Conservation (phyloP, 192 early-diverging fungal genomes). For the Haplosporangium gracile region DNA sequence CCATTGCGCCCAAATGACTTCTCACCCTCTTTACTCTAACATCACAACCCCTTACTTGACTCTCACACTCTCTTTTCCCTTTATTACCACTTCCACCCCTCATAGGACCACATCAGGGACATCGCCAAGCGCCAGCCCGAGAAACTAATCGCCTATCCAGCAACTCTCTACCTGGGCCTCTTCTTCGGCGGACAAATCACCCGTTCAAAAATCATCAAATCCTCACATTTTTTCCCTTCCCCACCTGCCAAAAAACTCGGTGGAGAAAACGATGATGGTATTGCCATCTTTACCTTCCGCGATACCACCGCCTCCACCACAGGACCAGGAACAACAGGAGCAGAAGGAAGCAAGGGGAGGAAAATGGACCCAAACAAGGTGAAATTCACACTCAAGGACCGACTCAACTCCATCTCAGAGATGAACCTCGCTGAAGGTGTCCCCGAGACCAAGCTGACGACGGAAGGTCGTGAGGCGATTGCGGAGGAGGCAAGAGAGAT, state of each 20-base stretch:
- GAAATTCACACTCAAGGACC: constrained; percentile 21
- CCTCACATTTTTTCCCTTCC: constrained; percentile 39
- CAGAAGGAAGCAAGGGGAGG: background rate
- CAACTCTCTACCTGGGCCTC: constrained; percentile 42
- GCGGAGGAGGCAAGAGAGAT: constrained; percentile 40
- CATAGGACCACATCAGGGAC: constrained; percentile 43
- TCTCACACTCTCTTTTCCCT: background rate
- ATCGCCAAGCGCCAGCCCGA: constrained; percentile 37
- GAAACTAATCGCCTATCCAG: constrained; percentile 44
- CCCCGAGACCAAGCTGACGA: background rate
- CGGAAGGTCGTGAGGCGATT: constrained; percentile 15
- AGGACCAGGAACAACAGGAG: background rate
- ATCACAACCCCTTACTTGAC: background rate
- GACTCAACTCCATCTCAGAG: constrained; percentile 33
- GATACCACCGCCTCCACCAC: background rate
- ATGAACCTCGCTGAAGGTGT: constrained; percentile 5
- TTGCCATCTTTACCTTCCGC: constrained; percentile 48
- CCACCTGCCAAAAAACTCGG: constrained; percentile 37
- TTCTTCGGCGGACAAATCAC: constrained; percentile 47
- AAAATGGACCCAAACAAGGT: constrained; percentile 37
- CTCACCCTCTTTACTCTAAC: background rate
- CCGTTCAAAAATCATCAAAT: constrained; percentile 35
- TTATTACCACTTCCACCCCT: background rate
- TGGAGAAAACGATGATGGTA: constrained; percentile 36
- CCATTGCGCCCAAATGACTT: constrained; percentile 4